These are phyloP conservation scores for Leccinum disarticulatum DNA, from an alignment of 768 basidiomycete genomes.

Conservation along the genomic window DNA sequence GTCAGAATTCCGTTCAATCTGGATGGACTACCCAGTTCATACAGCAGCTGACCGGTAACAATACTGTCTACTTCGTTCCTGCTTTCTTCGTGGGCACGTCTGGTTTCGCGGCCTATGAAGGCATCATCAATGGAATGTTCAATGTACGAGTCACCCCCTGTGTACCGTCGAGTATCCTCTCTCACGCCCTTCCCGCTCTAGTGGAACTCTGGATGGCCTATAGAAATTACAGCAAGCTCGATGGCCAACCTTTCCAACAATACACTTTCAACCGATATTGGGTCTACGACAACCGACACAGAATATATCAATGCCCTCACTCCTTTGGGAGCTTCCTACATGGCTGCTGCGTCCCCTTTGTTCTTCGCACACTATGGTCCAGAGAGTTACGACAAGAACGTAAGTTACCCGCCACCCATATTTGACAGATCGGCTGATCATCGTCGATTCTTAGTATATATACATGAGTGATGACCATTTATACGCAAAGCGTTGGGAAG, in stretches of 20 bases:
- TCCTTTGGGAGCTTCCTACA: slow-evolving; percentile 37
- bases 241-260: slow-evolving; percentile 3
- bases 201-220: slow-evolving; percentile 86
- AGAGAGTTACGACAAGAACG: slow-evolving; percentile 72
- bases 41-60: slow-evolving; percentile 44
- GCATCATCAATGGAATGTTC: slow-evolving; percentile 58
- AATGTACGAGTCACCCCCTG: slow-evolving; percentile 42
- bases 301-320: slow-evolving; percentile 49
- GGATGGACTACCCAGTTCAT: slow-evolving; percentile 62
- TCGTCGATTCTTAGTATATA: slow-evolving; percentile 47
- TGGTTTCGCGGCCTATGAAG: slow-evolving; percentile 43
- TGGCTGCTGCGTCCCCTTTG: slow-evolving; percentile 65
- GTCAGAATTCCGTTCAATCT: slow-evolving; percentile 45
- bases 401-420: slow-evolving; percentile 29
- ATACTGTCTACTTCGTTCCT: slow-evolving; percentile 61
- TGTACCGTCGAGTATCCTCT: slow-evolving; percentile 9
- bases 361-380: slow-evolving; percentile 79
- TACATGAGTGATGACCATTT: slow-evolving; percentile 69
- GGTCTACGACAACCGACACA: slow-evolving; percentile 51
- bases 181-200: slow-evolving; percentile 27
- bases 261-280: slow-evolving; percentile 38
- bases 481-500: slow-evolving; percentile 67
- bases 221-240: slow-evolving; percentile 43
- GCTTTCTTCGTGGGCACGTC: slow-evolving; percentile 64
- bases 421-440: not conserved